These are phyloP conservation scores for Mortierella alpina DNA, from an alignment of 192 early-diverging fungal species.

Conservation along the genomic window DNA sequence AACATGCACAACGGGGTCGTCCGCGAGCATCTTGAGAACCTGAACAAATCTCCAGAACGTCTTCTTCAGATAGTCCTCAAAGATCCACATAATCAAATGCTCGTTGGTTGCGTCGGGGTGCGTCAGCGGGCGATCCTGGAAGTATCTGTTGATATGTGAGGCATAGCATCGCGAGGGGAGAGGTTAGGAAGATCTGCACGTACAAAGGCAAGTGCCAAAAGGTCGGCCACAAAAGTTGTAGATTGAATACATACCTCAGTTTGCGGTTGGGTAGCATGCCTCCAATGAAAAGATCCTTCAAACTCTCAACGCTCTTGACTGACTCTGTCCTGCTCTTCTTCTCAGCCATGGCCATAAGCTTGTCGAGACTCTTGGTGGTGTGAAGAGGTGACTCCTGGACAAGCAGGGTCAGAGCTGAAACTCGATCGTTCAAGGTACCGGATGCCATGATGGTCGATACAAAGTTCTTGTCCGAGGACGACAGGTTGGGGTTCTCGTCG, in stretches of 20 bases:
- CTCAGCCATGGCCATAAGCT: conserved; percentile 85
- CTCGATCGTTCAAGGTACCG: conserved; percentile 93
- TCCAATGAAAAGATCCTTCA: conserved; percentile 90
- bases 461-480: conserved; percentile 87
- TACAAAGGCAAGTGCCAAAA: no score
- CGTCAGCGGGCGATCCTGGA: conserved; percentile 87
- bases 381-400: conserved; percentile 95
- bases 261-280: conserved; percentile 90
- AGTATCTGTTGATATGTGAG: conserved; percentile 65
- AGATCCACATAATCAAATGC: conserved; percentile 92
- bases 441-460: conserved; percentile 88
- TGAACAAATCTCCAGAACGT: conserved; percentile 91
- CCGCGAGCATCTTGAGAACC: conserved; percentile 86
- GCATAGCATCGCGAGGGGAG: no score
- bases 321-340: conserved; percentile 94
- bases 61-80: conserved; percentile 94
- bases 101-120: conserved; percentile 65
- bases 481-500: conserved; percentile 66
- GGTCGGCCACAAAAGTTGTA: neutral
- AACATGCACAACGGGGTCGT: conserved; percentile 88
- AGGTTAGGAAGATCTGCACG: no score
- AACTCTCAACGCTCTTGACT: conserved; percentile 82
- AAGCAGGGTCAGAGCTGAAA: conserved; percentile 92
- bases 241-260: conserved; percentile 60
- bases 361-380: conserved; percentile 72